A percentile compares a stretch with the other conserved stretches of the same genome.
Conservation (phyloP, 106 monocot genomes). For the Dioscorea dumetorum region DNA sequence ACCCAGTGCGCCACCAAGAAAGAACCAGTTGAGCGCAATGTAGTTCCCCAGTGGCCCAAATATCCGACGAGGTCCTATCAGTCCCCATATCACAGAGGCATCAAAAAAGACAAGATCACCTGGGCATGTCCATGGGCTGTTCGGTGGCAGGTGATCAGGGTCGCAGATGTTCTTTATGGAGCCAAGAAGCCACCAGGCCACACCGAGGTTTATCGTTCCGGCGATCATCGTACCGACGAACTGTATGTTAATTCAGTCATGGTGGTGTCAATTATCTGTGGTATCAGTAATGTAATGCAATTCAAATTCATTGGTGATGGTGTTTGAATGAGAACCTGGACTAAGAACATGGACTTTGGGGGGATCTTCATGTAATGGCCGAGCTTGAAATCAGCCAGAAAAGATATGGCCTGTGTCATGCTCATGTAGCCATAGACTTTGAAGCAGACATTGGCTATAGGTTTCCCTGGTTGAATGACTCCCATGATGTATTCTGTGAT, state of each 20-base stretch:
- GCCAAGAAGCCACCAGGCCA: slow-evolving; percentile 87
- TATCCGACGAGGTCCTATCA: slow-evolving; percentile 55
- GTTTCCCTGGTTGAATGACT: slow-evolving; percentile 70
- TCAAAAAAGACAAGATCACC: slow-evolving; percentile 90
- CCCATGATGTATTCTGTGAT: slow-evolving; percentile 94
- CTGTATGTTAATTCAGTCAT: slow-evolving; percentile 19
- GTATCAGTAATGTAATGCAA: background rate
- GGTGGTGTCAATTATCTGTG: too few relatives aligned
- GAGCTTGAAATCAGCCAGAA: slow-evolving; percentile 86
- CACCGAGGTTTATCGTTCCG: slow-evolving; percentile 66
- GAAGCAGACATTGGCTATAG: slow-evolving; percentile 91
- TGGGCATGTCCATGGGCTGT: slow-evolving; percentile 96
- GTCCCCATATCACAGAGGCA: slow-evolving; percentile 91
- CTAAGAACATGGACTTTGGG: slow-evolving; percentile 87
- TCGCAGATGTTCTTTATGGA: slow-evolving; percentile 72
- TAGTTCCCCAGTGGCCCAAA: slow-evolving; percentile 61
- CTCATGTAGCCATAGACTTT: slow-evolving; percentile 98
- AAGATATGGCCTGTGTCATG: slow-evolving; percentile 89
- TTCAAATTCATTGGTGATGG: background rate
- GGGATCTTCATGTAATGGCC: slow-evolving; percentile 98
- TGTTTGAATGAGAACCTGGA: slow-evolving; percentile 33
- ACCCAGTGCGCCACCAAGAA: slow-evolving; percentile 56
- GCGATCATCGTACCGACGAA: slow-evolving; percentile 77
- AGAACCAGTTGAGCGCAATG: slow-evolving; percentile 73
- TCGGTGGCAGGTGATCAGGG: slow-evolving; percentile 30